Evolutionary conservation across 371 early-diverging fungal species (phyloP), one percentile per base, ranked within the genome.

Genomic region (Funneliformis caledonium): DNA sequence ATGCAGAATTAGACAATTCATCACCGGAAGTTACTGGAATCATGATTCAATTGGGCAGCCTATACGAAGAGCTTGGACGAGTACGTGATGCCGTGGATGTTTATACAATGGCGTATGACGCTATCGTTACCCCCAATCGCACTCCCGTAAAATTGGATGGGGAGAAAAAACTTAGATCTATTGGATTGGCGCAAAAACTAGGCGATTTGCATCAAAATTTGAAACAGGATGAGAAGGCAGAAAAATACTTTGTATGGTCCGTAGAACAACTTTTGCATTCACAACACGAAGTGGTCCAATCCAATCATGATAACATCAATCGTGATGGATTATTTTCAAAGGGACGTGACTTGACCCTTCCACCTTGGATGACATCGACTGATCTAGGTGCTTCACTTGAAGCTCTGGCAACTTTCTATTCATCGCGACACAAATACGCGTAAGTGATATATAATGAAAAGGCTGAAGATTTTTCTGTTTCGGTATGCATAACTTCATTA

Each of bases 231-330:
- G 86, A 88, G 2, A 86, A 89, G 50, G 91, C 91, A 1, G 92
- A 92, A 76, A 84, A 86, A 59, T 92, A 88, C 84, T 92, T 90
- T 82, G 85, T 87, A 0, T 89, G 90, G 90, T 89, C 91, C 0
- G 88, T 92, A 0, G 91, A 91, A 76, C 91, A 90, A 82, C 76
- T 92, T 52, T 59, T 85, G 69, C 79, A 74, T 47, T 80, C 76
- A 61, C 64, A 74, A 64, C 33, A 33, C 62, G 76, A 19, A 48
- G 48, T 9, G 26, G 72, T 2, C 16, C 68, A 9, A 33, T 69
- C 2, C 73, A 26, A 22, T 62, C 70, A 45, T 78, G 76, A 14
- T 76, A 82, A 62, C 16, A 22, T 16, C 33, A 43, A 14, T 69
- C 50, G 26, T 16, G 31, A 59, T n/a, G 52, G 47, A 22, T 31